Base-by-base conservation (phyloP, 2,329 filamentous ascomycete genomes). In the Sarocladium brachiariae region DNA sequence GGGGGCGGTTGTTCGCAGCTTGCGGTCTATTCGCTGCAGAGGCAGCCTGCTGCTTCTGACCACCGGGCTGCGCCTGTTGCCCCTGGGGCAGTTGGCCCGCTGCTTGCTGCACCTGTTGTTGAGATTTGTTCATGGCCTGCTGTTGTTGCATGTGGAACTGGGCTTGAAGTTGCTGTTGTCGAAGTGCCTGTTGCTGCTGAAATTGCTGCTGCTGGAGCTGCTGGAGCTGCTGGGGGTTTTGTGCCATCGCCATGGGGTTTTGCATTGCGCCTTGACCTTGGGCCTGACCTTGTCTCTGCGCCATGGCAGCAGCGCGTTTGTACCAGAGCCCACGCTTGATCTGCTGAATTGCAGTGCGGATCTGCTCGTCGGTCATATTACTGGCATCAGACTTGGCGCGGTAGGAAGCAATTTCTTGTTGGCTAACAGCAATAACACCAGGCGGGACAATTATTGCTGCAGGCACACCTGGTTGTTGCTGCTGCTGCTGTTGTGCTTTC, bases 171-270 rank as follows among this genome's bases (percentile, higher is more conserved):
- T 50, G 47, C 16, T 60, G 51, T 49, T 63, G 60, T 7, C 65
- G 61, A 51, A 67, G 67, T 16, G 64, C 58, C 51, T 70, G 63
- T 50, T 62, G 64, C 25, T 68, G 62, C 56, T 75, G 71, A 45
- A 25, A 27, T 16, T 43, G 69, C 56, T 6, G 60, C 49, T 63
- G 60, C 9, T 65, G 61, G 51, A 68, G 67, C 16, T 64, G 59
- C 51, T 70, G 63, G 49, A 62, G 59, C 52, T 67, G 64, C 27
- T 68, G 62, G 55, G 75, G 71, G 45, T 24, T 35, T 37, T 49
- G 46, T 8, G 31, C 16, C 46, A 35, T 35, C 24, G 72, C 6
- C 61, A 75, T 69, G 21, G 70, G 70, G 23, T 63, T 65, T 53
- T 70, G 64, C 64, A 62, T 38, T 66, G 63, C 48, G n/a, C 16